Conservation (phyloP, 108 stramenopile species). For the Cylindrotheca closterium region DNA sequence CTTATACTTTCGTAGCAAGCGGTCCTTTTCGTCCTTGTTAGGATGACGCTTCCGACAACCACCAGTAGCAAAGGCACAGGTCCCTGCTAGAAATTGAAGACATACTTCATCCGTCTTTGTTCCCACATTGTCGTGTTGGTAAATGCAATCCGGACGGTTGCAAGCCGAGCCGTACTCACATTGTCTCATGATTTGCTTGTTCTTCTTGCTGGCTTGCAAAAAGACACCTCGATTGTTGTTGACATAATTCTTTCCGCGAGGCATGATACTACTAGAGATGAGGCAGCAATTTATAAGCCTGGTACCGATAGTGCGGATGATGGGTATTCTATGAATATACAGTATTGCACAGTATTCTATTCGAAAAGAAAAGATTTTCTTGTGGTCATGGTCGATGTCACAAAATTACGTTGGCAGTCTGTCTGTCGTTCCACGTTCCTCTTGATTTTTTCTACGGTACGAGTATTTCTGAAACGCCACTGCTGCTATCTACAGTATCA, state of each 20-base stretch:
- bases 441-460: no score
- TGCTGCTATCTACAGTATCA: no score
- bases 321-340: no score
- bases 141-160: conserved; percentile 70
- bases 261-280: conserved; percentile 25
- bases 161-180: conserved; percentile 74
- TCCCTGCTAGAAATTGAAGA: conserved; percentile 72
- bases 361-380: no score
- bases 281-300: no score
- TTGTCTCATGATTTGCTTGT: conserved; percentile 25
- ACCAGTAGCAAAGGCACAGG: conserved; percentile 57
- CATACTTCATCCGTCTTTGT: conserved; percentile 65
- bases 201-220: conserved; percentile 21
- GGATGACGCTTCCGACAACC: conserved; percentile 84
- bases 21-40: conserved; percentile 50
- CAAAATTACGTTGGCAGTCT: no score
- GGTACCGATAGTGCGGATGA: neutral
- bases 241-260: conserved; percentile 56
- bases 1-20: conserved; percentile 65
- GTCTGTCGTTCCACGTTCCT: no score
- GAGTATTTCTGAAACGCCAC: no score
- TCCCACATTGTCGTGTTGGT: conserved; percentile 45
- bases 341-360: no score
- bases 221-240: conserved; percentile 38
- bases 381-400: no score